A percentile compares a stretch with the other conserved stretches of the same genome.
Conservation (phyloP, 2,329 filamentous ascomycete genomes). For the Epichloe amarillans region DNA sequence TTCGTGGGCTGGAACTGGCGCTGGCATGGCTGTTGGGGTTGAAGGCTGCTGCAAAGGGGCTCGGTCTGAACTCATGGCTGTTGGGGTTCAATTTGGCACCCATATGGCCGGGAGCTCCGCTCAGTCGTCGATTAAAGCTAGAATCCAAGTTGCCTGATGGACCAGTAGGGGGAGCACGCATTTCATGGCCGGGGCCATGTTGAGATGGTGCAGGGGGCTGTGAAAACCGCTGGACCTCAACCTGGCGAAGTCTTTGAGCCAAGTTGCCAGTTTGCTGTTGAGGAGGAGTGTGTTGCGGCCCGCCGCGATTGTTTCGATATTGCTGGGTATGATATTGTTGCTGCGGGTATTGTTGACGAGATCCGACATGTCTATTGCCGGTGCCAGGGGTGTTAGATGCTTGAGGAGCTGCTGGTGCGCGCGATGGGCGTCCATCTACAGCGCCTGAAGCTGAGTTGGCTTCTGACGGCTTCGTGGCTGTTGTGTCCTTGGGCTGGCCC, state of each 20-base stretch:
- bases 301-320: slow-evolving; percentile 34
- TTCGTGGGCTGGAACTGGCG: slow-evolving; percentile 58
- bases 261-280: slow-evolving; percentile 32
- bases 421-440: slow-evolving; percentile 18
- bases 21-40: slow-evolving; percentile 57
- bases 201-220: slow-evolving; percentile 29
- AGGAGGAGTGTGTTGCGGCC: slow-evolving; percentile 26
- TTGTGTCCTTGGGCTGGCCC: slow-evolving; percentile 28
- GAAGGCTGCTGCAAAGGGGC: slow-evolving; percentile 66
- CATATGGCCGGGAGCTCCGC: slow-evolving; percentile 36
- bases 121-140: slow-evolving; percentile 39
- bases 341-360: slow-evolving; percentile 35
- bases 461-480: slow-evolving; percentile 23
- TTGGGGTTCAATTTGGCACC: slow-evolving; percentile 49
- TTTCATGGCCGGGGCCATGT: slow-evolving; percentile 46
- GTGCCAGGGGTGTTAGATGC: slow-evolving; percentile 12
- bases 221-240: slow-evolving; percentile 38
- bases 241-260: slow-evolving; percentile 35
- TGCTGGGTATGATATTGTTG: slow-evolving; percentile 32
- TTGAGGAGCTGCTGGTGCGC: slow-evolving; percentile 22
- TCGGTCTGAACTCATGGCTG: slow-evolving; percentile 73
- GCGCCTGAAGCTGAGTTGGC: slow-evolving; percentile 10
- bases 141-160: slow-evolving; percentile 46
- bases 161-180: slow-evolving; percentile 64
- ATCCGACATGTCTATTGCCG: slow-evolving; percentile 31